A percentile compares a stretch with the other conserved stretches of the same genome.
Conservation (phyloP, 176 grass and related monocot species). For the Alopecurus myosuroides region DNA sequence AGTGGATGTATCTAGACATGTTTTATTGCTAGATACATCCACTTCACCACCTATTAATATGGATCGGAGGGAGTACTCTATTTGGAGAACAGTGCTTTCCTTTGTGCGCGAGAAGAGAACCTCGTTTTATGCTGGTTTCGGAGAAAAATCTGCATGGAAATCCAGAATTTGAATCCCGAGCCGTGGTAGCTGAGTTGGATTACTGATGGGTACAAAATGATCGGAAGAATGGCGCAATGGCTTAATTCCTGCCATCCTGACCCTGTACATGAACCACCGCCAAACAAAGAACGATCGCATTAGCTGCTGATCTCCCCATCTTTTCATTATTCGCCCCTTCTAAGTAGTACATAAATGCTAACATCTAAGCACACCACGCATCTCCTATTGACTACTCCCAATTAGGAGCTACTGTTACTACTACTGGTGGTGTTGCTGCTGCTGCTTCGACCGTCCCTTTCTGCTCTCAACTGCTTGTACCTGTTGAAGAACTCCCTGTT, state of each 20-base stretch:
- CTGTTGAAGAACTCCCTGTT: conserved; percentile 75
- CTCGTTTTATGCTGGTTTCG: neutral
- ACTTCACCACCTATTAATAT: too few relatives aligned
- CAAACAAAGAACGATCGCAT: neutral
- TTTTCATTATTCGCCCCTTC: neutral
- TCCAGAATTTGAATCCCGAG: neutral
- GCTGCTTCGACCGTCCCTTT: neutral
- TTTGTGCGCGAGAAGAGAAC: too few relatives aligned
- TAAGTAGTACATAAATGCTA: neutral
- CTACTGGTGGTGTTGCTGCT: neutral
- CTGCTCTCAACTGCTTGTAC: conserved; percentile 38
- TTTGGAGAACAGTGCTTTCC: too few relatives aligned
- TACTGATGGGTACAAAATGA: neutral
- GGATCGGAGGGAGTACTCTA: too few relatives aligned
- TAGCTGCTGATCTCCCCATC: neutral
- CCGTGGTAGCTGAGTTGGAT: neutral
- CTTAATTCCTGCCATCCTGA: neutral
- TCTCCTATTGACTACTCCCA: neutral
- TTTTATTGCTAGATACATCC: too few relatives aligned
- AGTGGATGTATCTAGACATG: too few relatives aligned
- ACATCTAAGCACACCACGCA: neutral
- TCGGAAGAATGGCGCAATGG: neutral
- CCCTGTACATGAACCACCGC: conserved; percentile 30
- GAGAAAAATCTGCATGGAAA: neutral
- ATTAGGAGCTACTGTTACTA: neutral